phyloP scores from a whole-genome alignment of 768 basidiomycete species.

The Daedaleopsis sinensis region DNA sequence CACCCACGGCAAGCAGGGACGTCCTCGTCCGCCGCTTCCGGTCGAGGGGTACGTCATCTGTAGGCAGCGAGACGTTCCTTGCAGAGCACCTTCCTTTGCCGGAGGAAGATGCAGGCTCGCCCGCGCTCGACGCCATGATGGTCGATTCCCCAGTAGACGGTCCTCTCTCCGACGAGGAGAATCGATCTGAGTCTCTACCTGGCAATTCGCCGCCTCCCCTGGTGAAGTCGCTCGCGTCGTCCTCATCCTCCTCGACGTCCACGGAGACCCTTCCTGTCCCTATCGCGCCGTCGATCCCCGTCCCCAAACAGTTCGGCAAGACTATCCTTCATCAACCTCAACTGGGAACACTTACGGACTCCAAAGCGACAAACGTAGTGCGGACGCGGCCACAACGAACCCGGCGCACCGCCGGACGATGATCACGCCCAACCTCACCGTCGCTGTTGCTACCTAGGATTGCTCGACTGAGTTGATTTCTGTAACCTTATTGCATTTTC shows the following conservation, averaged over 20 bases:
- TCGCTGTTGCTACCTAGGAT: too few species aligned
- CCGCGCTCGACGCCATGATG: slow-evolving; percentile 18
- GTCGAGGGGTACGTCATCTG: slow-evolving; percentile 34
- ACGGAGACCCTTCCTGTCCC: slow-evolving; percentile 9
- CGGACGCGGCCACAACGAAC: slow-evolving; percentile 18
- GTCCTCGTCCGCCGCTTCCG: slow-evolving; percentile 58
- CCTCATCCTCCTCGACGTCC: slow-evolving; percentile 39
- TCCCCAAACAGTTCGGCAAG: slow-evolving; percentile 26
- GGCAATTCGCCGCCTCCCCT: slow-evolving; percentile 16
- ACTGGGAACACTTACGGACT: slow-evolving; percentile 36
- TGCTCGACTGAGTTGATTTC: neutral
- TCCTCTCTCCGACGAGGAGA: slow-evolving; percentile 17
- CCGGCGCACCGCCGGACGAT: slow-evolving; percentile 11
- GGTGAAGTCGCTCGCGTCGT: slow-evolving; percentile 39
- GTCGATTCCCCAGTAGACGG: slow-evolving; percentile 12
- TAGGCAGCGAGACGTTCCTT: slow-evolving; percentile 40
- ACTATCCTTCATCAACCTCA: slow-evolving; percentile 21
- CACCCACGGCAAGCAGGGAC: slow-evolving; percentile 65
- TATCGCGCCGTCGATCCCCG: slow-evolving; percentile 14
- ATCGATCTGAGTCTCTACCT: slow-evolving; percentile 29
- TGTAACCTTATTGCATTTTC: slow-evolving; percentile 11
- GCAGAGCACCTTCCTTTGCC: slow-evolving; percentile 41
- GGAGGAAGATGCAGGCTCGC: slow-evolving; percentile 27
- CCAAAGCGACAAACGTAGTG: slow-evolving; percentile 36
- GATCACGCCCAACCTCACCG: neutral